Percentiles rank a stretch among this genome's conserved stretches.
Conservation (phyloP, 1,139 yeast species). For the Diutina rugosa region DNA sequence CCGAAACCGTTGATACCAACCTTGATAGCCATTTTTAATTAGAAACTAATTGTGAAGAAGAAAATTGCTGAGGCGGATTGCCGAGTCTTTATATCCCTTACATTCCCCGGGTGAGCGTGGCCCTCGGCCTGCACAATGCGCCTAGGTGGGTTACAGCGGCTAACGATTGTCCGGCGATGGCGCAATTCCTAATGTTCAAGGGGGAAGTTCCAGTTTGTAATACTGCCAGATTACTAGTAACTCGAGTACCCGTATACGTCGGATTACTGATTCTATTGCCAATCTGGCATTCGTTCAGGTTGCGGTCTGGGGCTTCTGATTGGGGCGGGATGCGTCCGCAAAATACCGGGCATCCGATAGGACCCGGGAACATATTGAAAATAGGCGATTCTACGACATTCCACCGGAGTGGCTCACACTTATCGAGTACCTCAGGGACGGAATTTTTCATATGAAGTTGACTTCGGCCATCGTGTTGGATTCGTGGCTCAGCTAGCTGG, state of each 20-base stretch:
- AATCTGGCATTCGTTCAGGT: not conserved
- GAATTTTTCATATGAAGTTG: too few species aligned
- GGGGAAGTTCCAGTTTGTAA: too few species aligned
- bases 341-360: not conserved
- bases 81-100: not conserved
- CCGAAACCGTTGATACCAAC: constrained; percentile 87
- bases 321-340: not conserved
- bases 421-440: too few species aligned
- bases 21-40: constrained; percentile 11
- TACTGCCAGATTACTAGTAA: too few species aligned
- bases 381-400: not conserved
- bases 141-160: not conserved
- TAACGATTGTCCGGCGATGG: not conserved
- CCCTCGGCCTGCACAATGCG: constrained; percentile 2
- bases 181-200: not conserved
- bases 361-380: not conserved
- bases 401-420: not conserved
- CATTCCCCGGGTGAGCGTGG: constrained; percentile 1
- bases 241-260: not conserved
- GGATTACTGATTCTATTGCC: not conserved
- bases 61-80: not conserved
- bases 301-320: not conserved
- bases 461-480: too few species aligned
- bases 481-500: too few species aligned
- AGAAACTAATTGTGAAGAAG: not conserved